A percentile compares a stretch with the other conserved stretches of the same genome.
Conservation (phyloP, 2,329 filamentous ascomycete species). For the Stachybotrys chartarum region DNA sequence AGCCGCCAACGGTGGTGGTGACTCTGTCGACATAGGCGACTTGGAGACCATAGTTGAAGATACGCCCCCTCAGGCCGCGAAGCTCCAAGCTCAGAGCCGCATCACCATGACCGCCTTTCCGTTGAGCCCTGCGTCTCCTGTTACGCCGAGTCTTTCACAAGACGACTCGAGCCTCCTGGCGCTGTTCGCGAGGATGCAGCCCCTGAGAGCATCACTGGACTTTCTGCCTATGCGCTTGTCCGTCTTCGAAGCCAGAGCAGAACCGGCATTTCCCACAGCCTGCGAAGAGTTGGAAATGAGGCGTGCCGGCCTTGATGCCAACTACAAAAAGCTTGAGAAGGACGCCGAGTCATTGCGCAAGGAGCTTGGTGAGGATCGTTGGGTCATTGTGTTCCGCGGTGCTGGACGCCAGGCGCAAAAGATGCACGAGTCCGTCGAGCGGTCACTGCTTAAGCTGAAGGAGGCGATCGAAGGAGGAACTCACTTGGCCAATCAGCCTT, state of each 20-base stretch:
- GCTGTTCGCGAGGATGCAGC: slow-evolving; percentile 92
- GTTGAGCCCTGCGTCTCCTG: slow-evolving; percentile 53
- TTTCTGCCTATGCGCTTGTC: slow-evolving; percentile 93
- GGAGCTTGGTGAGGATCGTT: slow-evolving; percentile 90
- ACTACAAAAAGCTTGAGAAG: slow-evolving; percentile 79
- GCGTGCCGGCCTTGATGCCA: slow-evolving; percentile 67
- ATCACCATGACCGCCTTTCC: slow-evolving; percentile 63
- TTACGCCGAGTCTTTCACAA: slow-evolving; percentile 50
- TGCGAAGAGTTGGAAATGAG: slow-evolving; percentile 82
- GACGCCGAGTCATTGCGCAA: slow-evolving; percentile 85
- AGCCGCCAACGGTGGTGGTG: slow-evolving; percentile 49
- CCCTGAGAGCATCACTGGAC: slow-evolving; percentile 83
- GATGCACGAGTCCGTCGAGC: slow-evolving; percentile 92
- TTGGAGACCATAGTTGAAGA: slow-evolving; percentile 92
- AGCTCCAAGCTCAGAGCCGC: slow-evolving; percentile 52
- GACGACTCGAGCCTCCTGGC: slow-evolving; percentile 86
- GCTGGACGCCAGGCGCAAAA: slow-evolving; percentile 88
- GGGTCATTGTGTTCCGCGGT: slow-evolving; percentile 92
- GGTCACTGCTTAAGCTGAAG: slow-evolving; percentile 74
- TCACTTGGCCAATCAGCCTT: slow-evolving; percentile 63
- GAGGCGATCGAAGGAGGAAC: slow-evolving; percentile 71
- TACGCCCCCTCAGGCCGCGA: slow-evolving; percentile 51
- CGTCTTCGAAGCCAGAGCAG: slow-evolving; percentile 74
- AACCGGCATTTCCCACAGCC: slow-evolving; percentile 76
- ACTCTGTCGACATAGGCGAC: slow-evolving; percentile 74